phyloP scores from a whole-genome alignment of 371 early-diverging fungal genomes.

The Mortierella sp. region DNA sequence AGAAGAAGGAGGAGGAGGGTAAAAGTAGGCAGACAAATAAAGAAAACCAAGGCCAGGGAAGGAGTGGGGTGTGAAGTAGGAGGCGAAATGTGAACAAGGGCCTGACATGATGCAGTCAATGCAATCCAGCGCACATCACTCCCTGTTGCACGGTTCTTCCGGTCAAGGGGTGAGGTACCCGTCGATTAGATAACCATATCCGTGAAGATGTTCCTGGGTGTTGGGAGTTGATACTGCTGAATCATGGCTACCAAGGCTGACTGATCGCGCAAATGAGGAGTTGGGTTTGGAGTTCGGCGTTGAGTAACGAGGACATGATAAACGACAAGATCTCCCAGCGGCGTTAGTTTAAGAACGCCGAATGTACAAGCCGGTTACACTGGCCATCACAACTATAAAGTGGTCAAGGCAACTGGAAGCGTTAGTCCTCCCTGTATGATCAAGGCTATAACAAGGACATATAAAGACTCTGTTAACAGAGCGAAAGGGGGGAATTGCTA shows the following conservation, averaged over 20 bases:
- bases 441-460: background rate
- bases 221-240: background rate
- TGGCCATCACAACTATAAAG: slow-evolving; percentile 1
- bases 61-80: background rate
- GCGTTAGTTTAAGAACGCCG: background rate
- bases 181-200: background rate
- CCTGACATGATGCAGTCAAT: background rate
- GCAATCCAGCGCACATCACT: background rate
- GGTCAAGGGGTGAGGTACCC: background rate
- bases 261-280: no score
- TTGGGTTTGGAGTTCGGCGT: no score
- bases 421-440: slow-evolving; percentile 3
- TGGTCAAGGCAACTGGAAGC: background rate
- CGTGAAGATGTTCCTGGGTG: background rate
- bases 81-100: background rate
- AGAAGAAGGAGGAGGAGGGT: slow-evolving; percentile 2
- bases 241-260: no score
- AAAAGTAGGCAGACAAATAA: background rate
- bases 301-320: no score
- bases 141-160: background rate
- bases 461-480: background rate
- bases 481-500: slow-evolving; percentile 15
- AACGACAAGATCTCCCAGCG: no score
- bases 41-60: background rate
- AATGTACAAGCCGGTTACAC: slow-evolving; percentile 1